Percentiles rank a stretch among this genome's conserved stretches.
Conservation (phyloP, 2,329 filamentous ascomycete genomes). For the Aspergillus sp. region DNA sequence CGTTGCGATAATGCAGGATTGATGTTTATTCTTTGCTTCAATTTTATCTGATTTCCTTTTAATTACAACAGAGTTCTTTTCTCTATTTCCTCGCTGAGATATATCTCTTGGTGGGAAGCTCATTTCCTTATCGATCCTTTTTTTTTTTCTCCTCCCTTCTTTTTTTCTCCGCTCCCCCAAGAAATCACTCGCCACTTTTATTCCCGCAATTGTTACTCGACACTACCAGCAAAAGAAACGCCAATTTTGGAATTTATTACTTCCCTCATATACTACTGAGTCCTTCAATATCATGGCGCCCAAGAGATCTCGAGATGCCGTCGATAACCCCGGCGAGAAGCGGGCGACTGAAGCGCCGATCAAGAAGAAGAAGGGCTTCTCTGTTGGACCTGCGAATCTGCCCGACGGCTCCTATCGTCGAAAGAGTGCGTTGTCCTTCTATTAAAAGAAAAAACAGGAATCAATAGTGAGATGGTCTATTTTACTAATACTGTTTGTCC, state of each 20-base stretch:
- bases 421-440: slow-evolving; percentile 52
- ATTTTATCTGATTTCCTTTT: neutral
- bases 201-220: neutral
- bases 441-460: neutral
- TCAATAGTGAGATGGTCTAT: no score
- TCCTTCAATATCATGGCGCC: slow-evolving; percentile 47
- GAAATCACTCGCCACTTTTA: slow-evolving; percentile 3
- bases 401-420: slow-evolving; percentile 84
- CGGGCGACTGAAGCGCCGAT: slow-evolving; percentile 34
- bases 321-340: slow-evolving; percentile 40
- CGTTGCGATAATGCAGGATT: no score
- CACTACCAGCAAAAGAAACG: no score
- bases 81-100: neutral
- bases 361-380: slow-evolving; percentile 68
- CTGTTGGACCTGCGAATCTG: slow-evolving; percentile 81
- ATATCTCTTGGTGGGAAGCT: neutral
- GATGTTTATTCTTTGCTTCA: no score
- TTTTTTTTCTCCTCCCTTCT: slow-evolving; percentile 6
- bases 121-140: slow-evolving; percentile 13
- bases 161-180: neutral
- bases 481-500: neutral
- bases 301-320: slow-evolving; percentile 53
- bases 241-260: neutral
- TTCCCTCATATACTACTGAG: neutral
- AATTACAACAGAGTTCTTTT: neutral